A percentile compares a stretch with the other conserved stretches of the same genome.
Evolutionary conservation across 2,329 filamentous ascomycete species (phyloP).

Genomic region (Neopestalotiopsis rosae): DNA sequence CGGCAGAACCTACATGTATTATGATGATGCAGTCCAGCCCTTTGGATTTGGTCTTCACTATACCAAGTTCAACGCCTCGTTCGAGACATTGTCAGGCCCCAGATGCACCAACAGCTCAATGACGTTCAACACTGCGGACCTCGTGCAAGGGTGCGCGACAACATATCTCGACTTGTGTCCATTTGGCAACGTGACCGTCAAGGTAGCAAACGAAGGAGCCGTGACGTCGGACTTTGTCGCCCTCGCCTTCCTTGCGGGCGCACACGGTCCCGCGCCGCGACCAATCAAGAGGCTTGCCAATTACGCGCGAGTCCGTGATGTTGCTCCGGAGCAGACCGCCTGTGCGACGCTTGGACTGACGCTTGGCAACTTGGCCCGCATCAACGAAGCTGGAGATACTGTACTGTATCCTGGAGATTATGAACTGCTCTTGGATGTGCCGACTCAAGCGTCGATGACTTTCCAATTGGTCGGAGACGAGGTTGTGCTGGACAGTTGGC

Average conservation of each 20-base stretch:
- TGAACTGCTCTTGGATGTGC: neutral
- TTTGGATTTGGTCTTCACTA: constrained; percentile 8
- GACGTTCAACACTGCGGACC: neutral
- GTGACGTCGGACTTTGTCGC: neutral
- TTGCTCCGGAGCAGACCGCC: neutral
- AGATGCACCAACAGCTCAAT: neutral
- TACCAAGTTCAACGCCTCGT: neutral
- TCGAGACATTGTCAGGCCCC: neutral
- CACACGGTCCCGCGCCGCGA: neutral
- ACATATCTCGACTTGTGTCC: neutral
- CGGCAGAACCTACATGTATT: constrained; percentile 1
- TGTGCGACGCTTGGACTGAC: neutral
- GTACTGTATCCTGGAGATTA: constrained; percentile 4
- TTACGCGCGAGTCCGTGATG: neutral
- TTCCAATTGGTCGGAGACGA: neutral
- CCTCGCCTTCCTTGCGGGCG: neutral
- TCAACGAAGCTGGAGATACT: neutral
- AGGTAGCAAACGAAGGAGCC: neutral
- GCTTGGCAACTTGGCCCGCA: neutral
- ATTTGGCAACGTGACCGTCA: neutral
- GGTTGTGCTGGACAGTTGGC: neutral
- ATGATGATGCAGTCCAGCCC: neutral
- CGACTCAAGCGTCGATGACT: neutral
- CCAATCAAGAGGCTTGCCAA: neutral
- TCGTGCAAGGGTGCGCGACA: neutral